These are phyloP conservation scores for Russula ochroleuca DNA, from an alignment of 768 basidiomycete genomes.

Conservation along the genomic window DNA sequence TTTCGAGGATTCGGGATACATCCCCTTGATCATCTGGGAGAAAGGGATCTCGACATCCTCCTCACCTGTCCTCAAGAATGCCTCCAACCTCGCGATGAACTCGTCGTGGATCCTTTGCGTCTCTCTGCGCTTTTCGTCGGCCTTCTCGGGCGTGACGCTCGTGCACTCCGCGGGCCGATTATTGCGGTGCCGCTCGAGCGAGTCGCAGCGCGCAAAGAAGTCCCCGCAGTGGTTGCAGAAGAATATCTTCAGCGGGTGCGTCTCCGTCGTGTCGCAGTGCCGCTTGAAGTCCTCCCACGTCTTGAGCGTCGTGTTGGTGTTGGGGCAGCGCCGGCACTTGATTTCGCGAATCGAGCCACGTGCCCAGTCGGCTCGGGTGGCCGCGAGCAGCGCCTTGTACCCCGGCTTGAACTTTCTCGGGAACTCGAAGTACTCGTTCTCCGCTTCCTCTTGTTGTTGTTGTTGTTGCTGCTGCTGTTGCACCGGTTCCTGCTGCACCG, in stretches of 20 bases:
- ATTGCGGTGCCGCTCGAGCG: not conserved
- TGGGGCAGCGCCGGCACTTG: slow-evolving; percentile 1
- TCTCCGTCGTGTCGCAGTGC: not conserved
- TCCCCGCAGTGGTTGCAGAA: slow-evolving; percentile 5
- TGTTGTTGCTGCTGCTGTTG: not conserved
- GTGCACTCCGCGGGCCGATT: not conserved
- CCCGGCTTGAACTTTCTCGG: not conserved
- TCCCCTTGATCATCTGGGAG: not conserved
- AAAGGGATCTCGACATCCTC: not conserved
- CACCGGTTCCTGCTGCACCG: too few species aligned
- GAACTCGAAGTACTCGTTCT: not conserved
- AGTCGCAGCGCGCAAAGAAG: not conserved
- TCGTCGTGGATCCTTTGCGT: not conserved
- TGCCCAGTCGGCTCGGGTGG: not conserved
- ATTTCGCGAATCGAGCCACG: not conserved
- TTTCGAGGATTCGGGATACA: not conserved
- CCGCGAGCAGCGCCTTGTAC: not conserved
- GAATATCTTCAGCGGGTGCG: not conserved
- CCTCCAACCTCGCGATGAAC: not conserved
- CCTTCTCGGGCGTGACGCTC: not conserved
- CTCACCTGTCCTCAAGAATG: not conserved
- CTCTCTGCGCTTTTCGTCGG: not conserved
- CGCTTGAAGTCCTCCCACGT: not conserved
- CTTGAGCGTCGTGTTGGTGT: not conserved
- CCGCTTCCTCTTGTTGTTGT: not conserved